Percentiles rank a stretch among this genome's conserved stretches.
phyloP scores from a whole-genome alignment of 805 yeast species.

The Yarrowia phangngaensis region DNA sequence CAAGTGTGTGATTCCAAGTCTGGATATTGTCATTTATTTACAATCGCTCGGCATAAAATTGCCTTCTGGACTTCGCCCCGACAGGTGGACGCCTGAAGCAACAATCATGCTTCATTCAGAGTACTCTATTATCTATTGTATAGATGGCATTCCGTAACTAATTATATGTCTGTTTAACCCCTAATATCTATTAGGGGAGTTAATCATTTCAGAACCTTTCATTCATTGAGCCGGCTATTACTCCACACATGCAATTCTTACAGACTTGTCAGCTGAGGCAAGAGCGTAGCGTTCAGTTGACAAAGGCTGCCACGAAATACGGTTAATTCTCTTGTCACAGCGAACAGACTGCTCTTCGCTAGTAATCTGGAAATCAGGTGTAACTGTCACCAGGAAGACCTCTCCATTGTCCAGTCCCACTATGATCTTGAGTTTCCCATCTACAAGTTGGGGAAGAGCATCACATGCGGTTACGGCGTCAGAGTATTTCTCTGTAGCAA shows the following conservation, averaged over 20 bases:
- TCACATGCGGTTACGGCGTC: constrained; percentile 69
- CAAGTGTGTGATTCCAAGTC: too few relatives aligned
- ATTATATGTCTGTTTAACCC: too few relatives aligned
- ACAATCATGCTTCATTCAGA: too few relatives aligned
- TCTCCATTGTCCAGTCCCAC: constrained; percentile 72
- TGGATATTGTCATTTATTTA: too few relatives aligned
- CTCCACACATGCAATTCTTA: not conserved
- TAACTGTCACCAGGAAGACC: constrained; percentile 46
- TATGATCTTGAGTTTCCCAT: constrained; percentile 41
- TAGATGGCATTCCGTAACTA: too few relatives aligned
- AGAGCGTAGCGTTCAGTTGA: constrained; percentile 7
- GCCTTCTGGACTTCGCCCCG: too few relatives aligned
- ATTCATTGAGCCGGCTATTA: too few relatives aligned
- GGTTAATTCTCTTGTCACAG: constrained; percentile 52
- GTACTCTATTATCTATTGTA: too few relatives aligned
- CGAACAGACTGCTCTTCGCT: constrained; percentile 49
- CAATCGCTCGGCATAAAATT: too few relatives aligned
- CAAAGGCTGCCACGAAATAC: constrained; percentile 55
- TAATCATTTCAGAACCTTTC: too few relatives aligned
- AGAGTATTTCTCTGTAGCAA: constrained; percentile 45
- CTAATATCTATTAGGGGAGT: too few relatives aligned
- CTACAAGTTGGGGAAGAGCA: constrained; percentile 39
- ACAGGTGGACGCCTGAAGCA: too few relatives aligned
- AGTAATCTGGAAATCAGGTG: constrained; percentile 34
- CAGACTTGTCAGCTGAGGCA: constrained; percentile 14